These are phyloP conservation scores for Lachancea kluyveri DNA, from an alignment of 805 yeast genomes.

Conservation along the genomic window DNA sequence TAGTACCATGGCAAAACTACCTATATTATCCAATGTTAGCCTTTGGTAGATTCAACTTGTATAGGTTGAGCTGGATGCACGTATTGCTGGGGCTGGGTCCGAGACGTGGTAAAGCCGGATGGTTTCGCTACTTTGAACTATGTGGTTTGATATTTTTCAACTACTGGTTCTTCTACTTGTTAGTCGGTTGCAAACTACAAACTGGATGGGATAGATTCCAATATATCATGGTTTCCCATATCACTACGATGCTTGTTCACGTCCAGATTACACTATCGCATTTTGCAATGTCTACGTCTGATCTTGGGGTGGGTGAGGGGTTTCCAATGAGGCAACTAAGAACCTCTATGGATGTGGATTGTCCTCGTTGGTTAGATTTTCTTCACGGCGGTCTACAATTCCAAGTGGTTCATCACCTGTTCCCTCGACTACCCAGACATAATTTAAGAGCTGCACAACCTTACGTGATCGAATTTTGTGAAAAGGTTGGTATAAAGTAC, in stretches of 20 bases:
- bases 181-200: constrained; percentile 47
- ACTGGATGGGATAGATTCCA: constrained; percentile 47
- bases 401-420: constrained; percentile 85
- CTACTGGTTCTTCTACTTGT: constrained; percentile 74
- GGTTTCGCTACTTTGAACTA: constrained; percentile 77
- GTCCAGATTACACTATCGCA: constrained; percentile 87
- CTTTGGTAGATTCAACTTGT: constrained; percentile 82
- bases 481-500: constrained; percentile 68
- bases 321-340: constrained; percentile 76
- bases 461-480: constrained; percentile 65
- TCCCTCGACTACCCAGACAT: constrained; percentile 86
- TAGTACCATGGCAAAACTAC: constrained; percentile 62
- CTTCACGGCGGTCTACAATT: constrained; percentile 90
- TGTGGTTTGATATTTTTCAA: constrained; percentile 62
- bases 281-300: constrained; percentile 91
- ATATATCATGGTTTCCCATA: constrained; percentile 66
- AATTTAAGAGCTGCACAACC: constrained; percentile 74
- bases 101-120: constrained; percentile 72
- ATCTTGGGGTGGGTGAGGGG: constrained; percentile 72
- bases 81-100: constrained; percentile 75
- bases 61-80: constrained; percentile 75
- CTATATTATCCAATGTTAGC: constrained; percentile 72
- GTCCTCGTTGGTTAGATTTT: constrained; percentile 89
- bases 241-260: constrained; percentile 86
- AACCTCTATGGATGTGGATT: constrained; percentile 92